Base-by-base conservation (phyloP, 106 monocot species). In the Acanthochlamys bracteata region DNA sequence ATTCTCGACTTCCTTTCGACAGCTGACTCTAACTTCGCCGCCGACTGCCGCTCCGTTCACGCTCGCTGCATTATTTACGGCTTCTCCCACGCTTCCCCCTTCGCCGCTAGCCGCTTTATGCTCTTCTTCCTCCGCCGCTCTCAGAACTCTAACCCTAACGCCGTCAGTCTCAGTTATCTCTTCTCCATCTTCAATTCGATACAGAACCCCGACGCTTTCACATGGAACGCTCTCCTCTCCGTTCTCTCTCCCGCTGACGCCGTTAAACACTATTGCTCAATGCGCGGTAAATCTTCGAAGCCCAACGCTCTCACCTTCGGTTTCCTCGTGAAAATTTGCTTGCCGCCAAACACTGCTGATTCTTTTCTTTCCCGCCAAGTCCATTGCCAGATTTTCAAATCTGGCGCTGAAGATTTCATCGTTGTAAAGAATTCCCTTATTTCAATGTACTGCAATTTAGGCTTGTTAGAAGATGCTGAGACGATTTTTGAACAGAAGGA, bases 361-460 rank as follows among this genome's bases (percentile, higher is more conserved):
- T 57, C 45, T 2, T 4, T 14, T 49, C 15, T 49, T 17, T 49
- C 15, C 49, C 49, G 49, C 49, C 49, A 70, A 76, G 66, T 74
- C 4, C 89, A 89, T 59, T 78, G 79, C 10, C 84, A 89, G 47
- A 74, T 81, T 58, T 16, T 72, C 20, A 89, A 79, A 39, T 77
- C 76, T 47, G 84, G 89, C 16, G 69, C 39, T 0, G 76, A 69
- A 68, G 65, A 69, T 3, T 53, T 59, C n/a, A 13, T 74, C 11
- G 79, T 84, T 4, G 74, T 84, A 17, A 84, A 69, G 63, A 89
- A 89, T 61, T 82, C 89, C 7, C 45, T 89, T 25, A 59, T 79
- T 63, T 64, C 51, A 0, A 69, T 82, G 89, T 89, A 84, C 63
- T 84, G 76, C 45, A 42, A 40, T 8, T 6, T 79, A 57, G 76